Conservation (phyloP, 108 stramenopile genomes). For the Schizochytrium sp. region DNA sequence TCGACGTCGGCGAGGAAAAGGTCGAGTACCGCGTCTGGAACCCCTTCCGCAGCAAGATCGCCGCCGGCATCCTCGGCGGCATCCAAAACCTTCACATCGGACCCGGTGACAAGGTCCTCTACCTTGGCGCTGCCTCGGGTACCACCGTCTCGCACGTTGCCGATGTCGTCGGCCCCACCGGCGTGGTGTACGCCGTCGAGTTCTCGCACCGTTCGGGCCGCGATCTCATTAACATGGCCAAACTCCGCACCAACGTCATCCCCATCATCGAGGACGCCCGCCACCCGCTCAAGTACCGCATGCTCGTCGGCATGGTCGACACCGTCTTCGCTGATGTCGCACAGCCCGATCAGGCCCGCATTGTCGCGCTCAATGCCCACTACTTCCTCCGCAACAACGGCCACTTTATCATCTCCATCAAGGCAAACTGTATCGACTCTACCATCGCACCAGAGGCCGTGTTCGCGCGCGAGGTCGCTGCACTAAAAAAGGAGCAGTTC, state of each 20-base stretch:
- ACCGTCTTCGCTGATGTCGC: conserved; percentile 97
- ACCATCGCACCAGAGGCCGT: conserved; percentile 98
- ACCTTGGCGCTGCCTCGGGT: conserved; percentile 96
- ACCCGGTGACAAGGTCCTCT: conserved; percentile 92
- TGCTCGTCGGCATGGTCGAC: conserved; percentile 99
- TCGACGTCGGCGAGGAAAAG: conserved; percentile 75
- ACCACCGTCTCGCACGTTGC: conserved; percentile 97
- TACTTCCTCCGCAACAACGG: conserved; percentile 98
- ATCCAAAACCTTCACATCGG: conserved; percentile 93
- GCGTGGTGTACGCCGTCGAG: conserved; percentile 97
- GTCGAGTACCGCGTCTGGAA: conserved; percentile 99
- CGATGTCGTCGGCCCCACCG: conserved; percentile 93
- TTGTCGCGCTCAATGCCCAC: conserved; percentile 96
- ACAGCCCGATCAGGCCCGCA: conserved; percentile 98
- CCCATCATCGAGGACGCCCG: conserved; percentile 99
- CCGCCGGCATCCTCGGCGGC: conserved; percentile 97
- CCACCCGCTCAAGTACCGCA: conserved; percentile 98
- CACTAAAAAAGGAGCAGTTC: conserved; percentile 85
- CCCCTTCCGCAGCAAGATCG: conserved; percentile 98
- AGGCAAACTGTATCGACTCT: conserved; percentile 96
- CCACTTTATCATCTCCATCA: conserved; percentile 97
- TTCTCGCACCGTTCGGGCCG: conserved; percentile 98
- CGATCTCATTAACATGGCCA: conserved; percentile 96
- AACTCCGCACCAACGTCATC: conserved; percentile 93
- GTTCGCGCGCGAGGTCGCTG: conserved; percentile 85